Conservation (phyloP, 805 yeast species). For the Candida dendrica region DNA sequence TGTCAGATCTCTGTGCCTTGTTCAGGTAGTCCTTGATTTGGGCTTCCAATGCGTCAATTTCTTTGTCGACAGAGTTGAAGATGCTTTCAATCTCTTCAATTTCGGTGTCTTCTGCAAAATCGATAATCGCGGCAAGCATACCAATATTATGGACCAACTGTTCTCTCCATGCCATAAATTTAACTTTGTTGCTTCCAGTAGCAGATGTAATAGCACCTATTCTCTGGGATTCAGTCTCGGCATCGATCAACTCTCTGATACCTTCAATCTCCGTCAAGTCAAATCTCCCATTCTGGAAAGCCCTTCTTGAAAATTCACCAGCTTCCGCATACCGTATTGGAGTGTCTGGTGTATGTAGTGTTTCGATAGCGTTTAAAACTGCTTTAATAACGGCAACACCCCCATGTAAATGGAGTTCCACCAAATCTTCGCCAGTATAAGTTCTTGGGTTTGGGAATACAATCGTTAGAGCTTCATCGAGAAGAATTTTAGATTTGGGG, state of each 20-base stretch:
- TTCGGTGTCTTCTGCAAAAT: constrained; percentile 92
- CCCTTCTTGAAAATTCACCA: constrained; percentile 87
- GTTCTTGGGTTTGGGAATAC: constrained; percentile 69
- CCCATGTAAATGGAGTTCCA: constrained; percentile 92
- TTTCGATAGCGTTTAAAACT: constrained; percentile 54
- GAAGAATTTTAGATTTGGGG: constrained; percentile 30
- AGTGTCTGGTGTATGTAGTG: constrained; percentile 37
- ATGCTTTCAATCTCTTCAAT: constrained; percentile 55
- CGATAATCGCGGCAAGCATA: constrained; percentile 78
- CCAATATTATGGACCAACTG: constrained; percentile 62
- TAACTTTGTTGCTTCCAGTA: constrained; percentile 52
- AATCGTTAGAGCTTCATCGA: constrained; percentile 74
- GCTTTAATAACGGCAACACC: constrained; percentile 78
- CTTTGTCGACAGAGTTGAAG: constrained; percentile 39
- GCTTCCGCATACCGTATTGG: constrained; percentile 78
- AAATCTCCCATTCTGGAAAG: constrained; percentile 74
- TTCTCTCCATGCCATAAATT: constrained; percentile 62
- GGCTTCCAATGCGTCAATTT: constrained; percentile 31
- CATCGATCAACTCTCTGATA: constrained; percentile 78
- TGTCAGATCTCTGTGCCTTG: constrained; percentile 49
- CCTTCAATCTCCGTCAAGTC: constrained; percentile 92
- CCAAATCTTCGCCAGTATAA: constrained; percentile 86
- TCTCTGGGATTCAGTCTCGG: constrained; percentile 89
- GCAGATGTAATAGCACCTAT: constrained; percentile 66
- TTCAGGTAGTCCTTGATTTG: constrained; percentile 37